Conservation (phyloP, 2,329 filamentous ascomycete species). For the Orbilia javanica region DNA sequence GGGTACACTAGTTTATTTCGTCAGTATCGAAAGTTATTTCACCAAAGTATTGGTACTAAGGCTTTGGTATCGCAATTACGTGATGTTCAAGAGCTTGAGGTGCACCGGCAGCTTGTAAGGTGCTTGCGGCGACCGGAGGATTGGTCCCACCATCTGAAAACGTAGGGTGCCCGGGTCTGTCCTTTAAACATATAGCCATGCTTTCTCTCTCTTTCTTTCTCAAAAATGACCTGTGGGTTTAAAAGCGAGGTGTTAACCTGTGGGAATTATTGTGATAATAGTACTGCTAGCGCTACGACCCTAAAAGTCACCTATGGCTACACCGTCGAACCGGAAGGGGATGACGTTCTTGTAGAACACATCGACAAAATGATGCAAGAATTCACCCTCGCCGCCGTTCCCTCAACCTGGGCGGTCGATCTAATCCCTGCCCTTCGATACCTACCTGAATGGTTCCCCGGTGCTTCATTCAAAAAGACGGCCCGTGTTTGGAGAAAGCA, state of each 20-base stretch:
- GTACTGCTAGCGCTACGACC: constrained; percentile 40
- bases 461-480: constrained; percentile 45
- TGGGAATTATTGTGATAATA: not conserved
- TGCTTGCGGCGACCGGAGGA: constrained; percentile 56
- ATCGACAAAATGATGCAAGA: constrained; percentile 57
- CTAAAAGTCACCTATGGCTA: constrained; percentile 56
- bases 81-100: constrained; percentile 58
- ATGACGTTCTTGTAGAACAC: constrained; percentile 37
- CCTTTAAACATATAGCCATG: too few species aligned
- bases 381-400: constrained; percentile 51
- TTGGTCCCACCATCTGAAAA: constrained; percentile 59
- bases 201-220: too few species aligned
- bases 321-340: constrained; percentile 40
- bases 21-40: constrained; percentile 62
- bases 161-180: constrained; percentile 53
- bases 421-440: constrained; percentile 41
- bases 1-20: constrained; percentile 61
- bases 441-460: constrained; percentile 53
- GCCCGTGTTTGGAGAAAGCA: constrained; percentile 46
- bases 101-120: constrained; percentile 56
- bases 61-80: constrained; percentile 59
- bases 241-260: not conserved
- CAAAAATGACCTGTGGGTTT: too few species aligned
- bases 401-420: constrained; percentile 45
- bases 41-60: constrained; percentile 63